A percentile compares a stretch with the other conserved stretches of the same genome.
Evolutionary conservation across 2,329 filamentous ascomycete species (phyloP).

Genomic region (Xenosphaeropsis pyriputrescens): DNA sequence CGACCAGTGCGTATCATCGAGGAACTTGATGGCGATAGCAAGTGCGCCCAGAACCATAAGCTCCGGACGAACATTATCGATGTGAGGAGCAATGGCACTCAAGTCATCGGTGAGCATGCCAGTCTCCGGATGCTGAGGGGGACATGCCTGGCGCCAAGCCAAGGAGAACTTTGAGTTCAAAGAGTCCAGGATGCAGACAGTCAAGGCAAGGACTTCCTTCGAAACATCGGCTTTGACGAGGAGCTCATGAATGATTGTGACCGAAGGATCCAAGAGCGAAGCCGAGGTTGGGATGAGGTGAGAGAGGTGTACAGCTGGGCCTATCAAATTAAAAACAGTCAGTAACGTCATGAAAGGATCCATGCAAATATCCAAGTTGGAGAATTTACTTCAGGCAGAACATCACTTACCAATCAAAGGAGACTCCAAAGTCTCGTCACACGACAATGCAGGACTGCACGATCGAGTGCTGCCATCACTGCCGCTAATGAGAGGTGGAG

Average conservation of each 20-base stretch:
- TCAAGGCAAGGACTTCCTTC: slow-evolving; percentile 46
- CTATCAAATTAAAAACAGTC: slow-evolving; percentile 23
- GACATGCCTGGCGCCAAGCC: slow-evolving; percentile 44
- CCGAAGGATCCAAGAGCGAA: slow-evolving; percentile 41
- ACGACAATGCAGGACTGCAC: slow-evolving; percentile 3
- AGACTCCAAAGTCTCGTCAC: slow-evolving; percentile 13
- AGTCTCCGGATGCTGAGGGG: slow-evolving; percentile 20
- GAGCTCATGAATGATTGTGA: slow-evolving; percentile 43
- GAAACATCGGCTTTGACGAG: slow-evolving; percentile 41
- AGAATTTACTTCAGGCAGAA: slow-evolving; percentile 2
- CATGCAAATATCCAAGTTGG: background rate
- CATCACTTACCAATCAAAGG: slow-evolving; percentile 12
- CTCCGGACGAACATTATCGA: slow-evolving; percentile 46
- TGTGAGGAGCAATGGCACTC: slow-evolving; percentile 35
- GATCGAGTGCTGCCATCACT: slow-evolving; percentile 8
- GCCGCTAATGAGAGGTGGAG: slow-evolving; percentile 38
- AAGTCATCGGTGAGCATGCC: slow-evolving; percentile 20
- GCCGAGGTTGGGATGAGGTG: slow-evolving; percentile 51
- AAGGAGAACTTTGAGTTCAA: slow-evolving; percentile 47
- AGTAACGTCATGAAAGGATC: too few relatives aligned
- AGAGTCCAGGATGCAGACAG: slow-evolving; percentile 52
- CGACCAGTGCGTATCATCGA: slow-evolving; percentile 40
- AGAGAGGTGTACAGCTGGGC: slow-evolving; percentile 49
- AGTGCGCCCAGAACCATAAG: slow-evolving; percentile 47
- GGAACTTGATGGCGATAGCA: slow-evolving; percentile 50